These are phyloP conservation scores for Cyclostephanos invisitatus DNA, from an alignment of 108 stramenopile genomes.

Conservation along the genomic window DNA sequence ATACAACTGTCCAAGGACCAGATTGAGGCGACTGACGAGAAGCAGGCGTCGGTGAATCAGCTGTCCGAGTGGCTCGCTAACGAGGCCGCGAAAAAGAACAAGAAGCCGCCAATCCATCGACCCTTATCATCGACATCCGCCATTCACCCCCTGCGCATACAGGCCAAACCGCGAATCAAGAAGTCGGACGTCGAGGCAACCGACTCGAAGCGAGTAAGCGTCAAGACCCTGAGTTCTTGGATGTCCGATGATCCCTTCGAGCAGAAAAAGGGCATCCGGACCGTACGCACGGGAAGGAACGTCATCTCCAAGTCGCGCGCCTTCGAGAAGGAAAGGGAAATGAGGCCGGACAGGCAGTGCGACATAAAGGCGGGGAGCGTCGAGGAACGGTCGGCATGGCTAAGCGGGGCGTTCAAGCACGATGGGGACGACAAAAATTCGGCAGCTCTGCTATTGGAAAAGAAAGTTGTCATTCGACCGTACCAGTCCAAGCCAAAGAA, in stretches of 20 bases:
- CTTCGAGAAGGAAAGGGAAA: conserved; percentile 59
- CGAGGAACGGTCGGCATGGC: conserved; percentile 35
- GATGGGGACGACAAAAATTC: conserved; percentile 12
- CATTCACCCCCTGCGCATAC: conserved; percentile 17
- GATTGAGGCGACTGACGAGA: conserved; percentile 74
- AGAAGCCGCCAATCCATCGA: conserved; percentile 8
- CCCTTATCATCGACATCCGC: conserved; percentile 10
- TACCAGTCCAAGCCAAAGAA: conserved; percentile 28
- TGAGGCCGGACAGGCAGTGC: conserved; percentile 5
- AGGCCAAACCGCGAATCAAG: conserved; percentile 35
- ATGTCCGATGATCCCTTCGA: conserved; percentile 75
- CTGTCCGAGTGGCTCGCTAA: conserved; percentile 50
- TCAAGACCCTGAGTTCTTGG: conserved; percentile 76
- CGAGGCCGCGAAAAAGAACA: conserved; percentile 40
- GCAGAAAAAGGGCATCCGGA: conserved; percentile 51
- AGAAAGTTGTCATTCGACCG: conserved; percentile 12
- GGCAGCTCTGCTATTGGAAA: not conserved
- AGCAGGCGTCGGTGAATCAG: conserved; percentile 72
- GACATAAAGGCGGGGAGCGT: conserved; percentile 38
- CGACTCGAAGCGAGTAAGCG: conserved; percentile 73
- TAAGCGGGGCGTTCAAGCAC: conserved; percentile 33
- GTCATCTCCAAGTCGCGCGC: conserved; percentile 70
- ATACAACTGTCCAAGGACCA: conserved; percentile 40
- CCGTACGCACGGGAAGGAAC: conserved; percentile 65
- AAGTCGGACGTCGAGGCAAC: conserved; percentile 73